A percentile compares a stretch with the other conserved stretches of the same genome.
Conservation (phyloP, 2,329 filamentous ascomycete genomes). For the Fusarium siculi region DNA sequence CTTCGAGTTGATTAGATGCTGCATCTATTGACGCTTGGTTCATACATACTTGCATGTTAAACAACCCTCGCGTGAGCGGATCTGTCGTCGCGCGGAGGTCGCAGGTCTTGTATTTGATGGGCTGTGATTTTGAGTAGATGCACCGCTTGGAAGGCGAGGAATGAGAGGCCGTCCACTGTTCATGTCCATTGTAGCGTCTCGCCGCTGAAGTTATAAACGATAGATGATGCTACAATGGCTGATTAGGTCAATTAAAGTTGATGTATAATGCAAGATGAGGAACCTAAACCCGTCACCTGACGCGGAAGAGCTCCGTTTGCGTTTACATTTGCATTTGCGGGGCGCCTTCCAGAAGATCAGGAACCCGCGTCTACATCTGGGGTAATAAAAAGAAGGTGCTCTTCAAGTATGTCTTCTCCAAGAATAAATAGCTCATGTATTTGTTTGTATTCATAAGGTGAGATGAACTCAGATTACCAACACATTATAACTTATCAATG, state of each 20-base stretch:
- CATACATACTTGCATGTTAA: conserved; percentile 56
- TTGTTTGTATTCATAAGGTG: not conserved
- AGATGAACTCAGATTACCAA: rapidly evolving
- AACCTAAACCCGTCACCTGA: conserved; percentile 26
- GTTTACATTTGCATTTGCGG: conserved; percentile 28
- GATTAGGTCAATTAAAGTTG: not conserved
- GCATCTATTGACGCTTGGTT: rapidly evolving
- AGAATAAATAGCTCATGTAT: not conserved
- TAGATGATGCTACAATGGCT: not conserved
- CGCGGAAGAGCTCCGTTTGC: conserved; percentile 1
- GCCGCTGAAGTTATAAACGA: not conserved
- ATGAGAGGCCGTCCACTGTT: conserved; percentile 33
- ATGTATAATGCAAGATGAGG: conserved; percentile 11
- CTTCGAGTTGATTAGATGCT: conserved; percentile 37
- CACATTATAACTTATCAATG: not conserved
- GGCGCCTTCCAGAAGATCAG: conserved; percentile 14
- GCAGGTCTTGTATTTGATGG: conserved; percentile 23
- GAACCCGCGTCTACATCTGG: not conserved
- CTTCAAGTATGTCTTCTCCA: not conserved
- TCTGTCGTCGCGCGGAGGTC: conserved; percentile 36
- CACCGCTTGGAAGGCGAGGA: conserved; percentile 26
- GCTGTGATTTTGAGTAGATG: conserved; percentile 7
- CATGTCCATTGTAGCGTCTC: conserved; percentile 13
- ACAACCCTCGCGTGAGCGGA: conserved; percentile 50
- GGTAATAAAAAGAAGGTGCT: not conserved